Base-by-base conservation (phyloP, 1,284 basidiomycete species). In the Cutaneotrichosporon sp. region DNA sequence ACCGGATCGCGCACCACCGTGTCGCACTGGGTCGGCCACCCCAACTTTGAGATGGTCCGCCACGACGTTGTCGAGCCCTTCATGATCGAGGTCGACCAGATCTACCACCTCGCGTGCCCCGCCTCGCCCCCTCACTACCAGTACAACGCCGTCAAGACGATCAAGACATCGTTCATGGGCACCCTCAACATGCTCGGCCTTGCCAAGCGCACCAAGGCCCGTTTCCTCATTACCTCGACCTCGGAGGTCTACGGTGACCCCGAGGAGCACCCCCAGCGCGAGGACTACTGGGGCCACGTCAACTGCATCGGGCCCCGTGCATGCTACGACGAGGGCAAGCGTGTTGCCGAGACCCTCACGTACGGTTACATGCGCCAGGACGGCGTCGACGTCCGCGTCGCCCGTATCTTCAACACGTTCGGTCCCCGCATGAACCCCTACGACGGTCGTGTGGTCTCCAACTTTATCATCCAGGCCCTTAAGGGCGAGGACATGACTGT, bases 251-350 rank as follows among this genome's bases (percentile, higher is more conserved):
- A 98, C 77, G 95, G 95, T 68, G 93, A 97, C 81, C 94, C 93
- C 18, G 91, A 95, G 79, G 93, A 97, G 57, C 95, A 97, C 81
- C 96, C 96, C 47, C 96, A 99, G 80, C 87, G 84, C 64, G 94
- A 97, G 80, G 92, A 95, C 74, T 95, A 95, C 82, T 97, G 94
- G 94, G 94, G 96, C 56, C 90, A 98, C 79, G 96, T 98, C 75
- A 98, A 98, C 83, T 93, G 93, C 53, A 97, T 95, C 71, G 95
- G 96, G 32, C 92, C 92, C 65, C 89, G 96, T 67, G 95, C 96
- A 38, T 98, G 96, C 81, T 99, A 99, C 79, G 96, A 99, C 75
- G 96, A 99, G 83, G 96, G 92, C 60, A 96, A 96, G 82, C 91
- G 92, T 74, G 92, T 96, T 50, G 92, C 92, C 55, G 92, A 96